A percentile compares a stretch with the other conserved stretches of the same genome.
These are phyloP conservation scores for Saccharomyces cerevisiae DNA, from an alignment of 805 yeast species.

Conservation along the genomic window DNA sequence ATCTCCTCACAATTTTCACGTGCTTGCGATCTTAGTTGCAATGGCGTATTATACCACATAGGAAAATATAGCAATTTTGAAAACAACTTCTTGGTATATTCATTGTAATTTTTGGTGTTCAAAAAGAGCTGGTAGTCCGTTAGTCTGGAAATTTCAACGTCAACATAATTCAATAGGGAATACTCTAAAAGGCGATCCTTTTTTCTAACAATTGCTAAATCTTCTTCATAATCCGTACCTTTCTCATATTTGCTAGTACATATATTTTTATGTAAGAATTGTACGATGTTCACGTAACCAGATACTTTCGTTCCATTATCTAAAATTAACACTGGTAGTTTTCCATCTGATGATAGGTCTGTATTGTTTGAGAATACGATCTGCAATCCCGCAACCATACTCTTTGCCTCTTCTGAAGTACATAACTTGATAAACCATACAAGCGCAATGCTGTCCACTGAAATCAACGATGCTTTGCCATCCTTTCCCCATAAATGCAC, in stretches of 20 bases:
- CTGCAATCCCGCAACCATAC: conserved; percentile 12
- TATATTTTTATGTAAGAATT: conserved; percentile 17
- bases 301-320: conserved; percentile 23
- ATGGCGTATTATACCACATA: conserved; percentile 63
- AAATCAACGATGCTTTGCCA: conserved; percentile 19
- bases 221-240: conserved; percentile 5
- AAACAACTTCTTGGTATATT: conserved; percentile 49
- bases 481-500: conserved; percentile 26
- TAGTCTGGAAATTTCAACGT: conserved; percentile 37
- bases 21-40: conserved; percentile 12
- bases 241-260: neutral
- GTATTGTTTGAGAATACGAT: conserved; percentile 53
- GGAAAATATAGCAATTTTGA: conserved; percentile 56
- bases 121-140: conserved; percentile 52
- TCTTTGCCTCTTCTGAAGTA: conserved; percentile 3
- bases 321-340: conserved; percentile 41
- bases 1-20: conserved; percentile 14
- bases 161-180: conserved; percentile 38
- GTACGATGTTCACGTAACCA: conserved; percentile 38
- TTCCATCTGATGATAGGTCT: conserved; percentile 41
- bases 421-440: conserved; percentile 17
- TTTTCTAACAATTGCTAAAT: conserved; percentile 1
- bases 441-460: conserved; percentile 27
- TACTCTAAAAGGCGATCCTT: conserved; percentile 35
- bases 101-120: conserved; percentile 50